Base-by-base conservation (phyloP, 2,329 filamentous ascomycete genomes). In the Neobulgaria alba region DNA sequence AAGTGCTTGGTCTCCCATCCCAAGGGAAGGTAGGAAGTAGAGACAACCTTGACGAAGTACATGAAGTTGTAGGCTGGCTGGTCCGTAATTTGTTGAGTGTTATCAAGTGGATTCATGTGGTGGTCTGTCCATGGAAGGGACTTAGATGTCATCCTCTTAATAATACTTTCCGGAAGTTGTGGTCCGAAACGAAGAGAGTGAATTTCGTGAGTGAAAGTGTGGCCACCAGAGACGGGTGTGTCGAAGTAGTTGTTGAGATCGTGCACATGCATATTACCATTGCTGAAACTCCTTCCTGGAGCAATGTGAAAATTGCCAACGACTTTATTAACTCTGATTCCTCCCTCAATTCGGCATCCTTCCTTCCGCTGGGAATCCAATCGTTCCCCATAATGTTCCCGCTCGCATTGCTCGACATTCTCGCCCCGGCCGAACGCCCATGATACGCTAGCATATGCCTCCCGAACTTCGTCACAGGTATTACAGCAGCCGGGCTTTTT, bases 21-120 rank as follows among this genome's bases (percentile, higher is more conserved):
- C 1, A 98, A 74, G 2, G 92, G 88, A 18, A 96, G 74, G 62
- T 96, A 98, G 1, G 88, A 90, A 2, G 92, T 98, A 3, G 85
- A 87, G 21, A 98, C 92, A 42, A 98, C 92, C 72, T 98, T 98
- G 65, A 98, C 74, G 64, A 98, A 98, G 71, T 98, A 98, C 87
- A 96, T 95, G 64, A 82, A 98, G 69, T 95, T 98, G 72, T 75
- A 95, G 50, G 84, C 84, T 52, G 86, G 77, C 57, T 95, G 88
- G 26, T 75, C 68, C 2, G 87, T 93, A 38, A 72, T 66, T 68
- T 96, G 88, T 49, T 74, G 68, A 3, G 82, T 85, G 39, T 75
- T 72, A 58, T 98, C 93, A 3, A 98, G 77, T 3, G 92, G 92
- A 64, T 96, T 95, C 52, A 86, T 65, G 63, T 96, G 88, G 65